Evolutionary conservation across 495 filamentous ascomycete genomes (phyloP), one percentile per base, ranked within the genome.

Genomic region (Penicillium verhagenii): DNA sequence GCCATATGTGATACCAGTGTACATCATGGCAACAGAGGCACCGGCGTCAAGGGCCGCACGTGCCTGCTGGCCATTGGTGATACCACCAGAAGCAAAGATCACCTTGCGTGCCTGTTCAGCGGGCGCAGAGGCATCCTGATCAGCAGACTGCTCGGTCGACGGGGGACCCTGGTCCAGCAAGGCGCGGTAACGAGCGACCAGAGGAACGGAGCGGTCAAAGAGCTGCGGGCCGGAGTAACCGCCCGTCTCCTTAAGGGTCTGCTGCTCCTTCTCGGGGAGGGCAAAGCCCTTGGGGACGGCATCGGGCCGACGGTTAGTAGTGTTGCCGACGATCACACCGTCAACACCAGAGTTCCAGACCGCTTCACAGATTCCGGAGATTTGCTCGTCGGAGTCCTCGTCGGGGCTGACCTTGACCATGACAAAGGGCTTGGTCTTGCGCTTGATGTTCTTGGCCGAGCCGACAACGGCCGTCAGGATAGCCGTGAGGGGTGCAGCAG

Each of bases 391-490:
- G 4, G 84, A 79, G 64, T 96, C 91, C 74, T 96, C 93, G 54
- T 98, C 94, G 1, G 94, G 94, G 53, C 89, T 93, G 26, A 97
- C 91, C 76, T 98, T 98, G 49, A 98, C 94, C 87, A 97, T 95
- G 25, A 97, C 89, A 49, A 78, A 85, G 4, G 92, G 92, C 71
- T 88, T 90, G 9, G 74, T 81, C 61, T 80, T 86, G 59, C 92
- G 76, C 9, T 86, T 74, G 14, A 88, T 79, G 46, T 71, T 70
- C 54, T 79, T 75, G 1, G 90, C 89, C 20, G 92, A 88, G 24
- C 84, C 78, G 8, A 97, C 93, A 6, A 97, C 94, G 0, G 87
- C 90, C 4, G 77, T 79, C 39, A 98, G 72, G 47, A 97, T 86
- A 50, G 80, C 72, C 4, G 91, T 92, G 47, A 98, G 71, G 5